Base-by-base conservation (phyloP, 2,329 filamentous ascomycete genomes). In the Sarocladium kiliense region DNA sequence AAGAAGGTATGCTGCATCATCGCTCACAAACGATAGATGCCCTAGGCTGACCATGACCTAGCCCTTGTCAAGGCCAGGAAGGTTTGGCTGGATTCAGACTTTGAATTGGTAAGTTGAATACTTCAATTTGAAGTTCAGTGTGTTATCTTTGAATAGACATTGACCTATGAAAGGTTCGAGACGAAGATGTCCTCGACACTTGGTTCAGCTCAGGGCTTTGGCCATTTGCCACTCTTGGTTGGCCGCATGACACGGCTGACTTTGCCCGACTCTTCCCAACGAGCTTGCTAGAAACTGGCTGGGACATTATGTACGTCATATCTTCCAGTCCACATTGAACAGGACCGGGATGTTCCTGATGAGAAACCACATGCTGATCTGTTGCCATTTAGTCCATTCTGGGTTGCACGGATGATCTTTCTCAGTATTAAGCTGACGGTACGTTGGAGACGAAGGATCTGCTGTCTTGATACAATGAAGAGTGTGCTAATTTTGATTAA, bases 161-260 rank as follows among this genome's bases (percentile, higher is more conserved):
- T n/a, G n/a, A n/a, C n/a, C n/a, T n/a, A n/a, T n/a, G n/a, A n/a
- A n/a, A 89, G 61, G 7, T 44, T 23, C 12, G 41, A 3, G 41
- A 96, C 63, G 86, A 86, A 57, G 91, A 96, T 70, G 89, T 92
- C 53, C 78, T 96, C n/a, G 91, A 96, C 68, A 95, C 90, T 4
- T 96, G 91, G 91, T 96, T 95, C 74, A 91, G 87, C 39, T 91
- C 88, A 58, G 91, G 88, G 27, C 76, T 94, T 21, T 96, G 91
- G 91, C 91, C 91, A 2, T 93, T 93, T 73, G 87, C 86, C 11
- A 95, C 88, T 9, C 74, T 96, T 30, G 91, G 91, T 50, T 95
- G 91, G 89, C 91, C 91, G 9, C 83, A 87, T 34, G 76, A 88
- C 58, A 88, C 85, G 2, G 76, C 82, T 49, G 89, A 93, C 64